Conservation (phyloP, 179 eudicot species). For the Nepenthes alata region DNA sequence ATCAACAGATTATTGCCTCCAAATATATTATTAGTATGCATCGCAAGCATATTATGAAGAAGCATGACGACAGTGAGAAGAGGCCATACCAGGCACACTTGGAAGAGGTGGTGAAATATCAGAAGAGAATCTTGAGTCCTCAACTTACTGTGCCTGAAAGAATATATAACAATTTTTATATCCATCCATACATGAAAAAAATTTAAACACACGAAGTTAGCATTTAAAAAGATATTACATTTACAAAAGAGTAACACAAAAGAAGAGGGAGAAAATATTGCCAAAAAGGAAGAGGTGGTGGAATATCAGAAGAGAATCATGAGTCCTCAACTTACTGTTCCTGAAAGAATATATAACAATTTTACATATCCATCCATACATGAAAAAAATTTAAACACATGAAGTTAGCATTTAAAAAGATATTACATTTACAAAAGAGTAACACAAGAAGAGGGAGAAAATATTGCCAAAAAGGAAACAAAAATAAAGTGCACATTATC, state of each 20-base stretch:
- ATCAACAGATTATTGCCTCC: too few relatives aligned
- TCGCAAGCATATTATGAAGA: not conserved
- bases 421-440: too few relatives aligned
- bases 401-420: too few relatives aligned
- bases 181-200: too few relatives aligned
- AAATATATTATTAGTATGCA: too few relatives aligned
- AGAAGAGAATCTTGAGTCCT: conserved; percentile 47
- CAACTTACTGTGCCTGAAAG: conserved; percentile 33
- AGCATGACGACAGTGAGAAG: not conserved
- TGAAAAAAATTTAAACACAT: too few relatives aligned
- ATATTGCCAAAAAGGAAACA: not conserved
- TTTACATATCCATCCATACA: too few relatives aligned
- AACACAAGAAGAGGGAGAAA: not conserved
- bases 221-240: too few relatives aligned
- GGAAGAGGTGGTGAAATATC: conserved; percentile 39
- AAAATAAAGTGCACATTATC: too few relatives aligned
- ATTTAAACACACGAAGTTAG: too few relatives aligned
- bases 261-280: not conserved
- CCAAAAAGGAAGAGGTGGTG: not conserved
- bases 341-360: conserved; percentile 16
- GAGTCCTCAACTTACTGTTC: conserved; percentile 29
- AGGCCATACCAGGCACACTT: conserved; percentile 61
- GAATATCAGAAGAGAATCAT: conserved; percentile 20
- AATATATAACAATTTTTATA: not conserved
- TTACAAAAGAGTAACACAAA: too few relatives aligned